Conservation (phyloP, 1,139 yeast species). For the Candida mesenterica region DNA sequence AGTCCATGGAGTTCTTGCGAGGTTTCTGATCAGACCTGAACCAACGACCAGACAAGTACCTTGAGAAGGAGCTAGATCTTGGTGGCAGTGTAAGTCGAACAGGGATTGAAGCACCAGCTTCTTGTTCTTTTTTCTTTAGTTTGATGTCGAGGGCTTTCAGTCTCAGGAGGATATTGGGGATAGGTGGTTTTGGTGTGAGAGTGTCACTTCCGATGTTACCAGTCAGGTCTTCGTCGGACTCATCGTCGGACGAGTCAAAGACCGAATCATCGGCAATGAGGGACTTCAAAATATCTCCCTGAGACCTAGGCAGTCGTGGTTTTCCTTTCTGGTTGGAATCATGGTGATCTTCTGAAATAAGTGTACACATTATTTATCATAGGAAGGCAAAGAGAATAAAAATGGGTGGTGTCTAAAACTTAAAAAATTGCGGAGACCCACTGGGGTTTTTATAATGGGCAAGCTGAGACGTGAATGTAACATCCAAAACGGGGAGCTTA, state of each 20-base stretch:
- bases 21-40: neutral
- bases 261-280: slow-evolving; percentile 4
- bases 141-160: slow-evolving; percentile 8
- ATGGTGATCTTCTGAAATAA: slow-evolving; percentile 37
- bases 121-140: slow-evolving; percentile 2
- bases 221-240: slow-evolving; percentile 7
- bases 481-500: no score
- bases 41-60: neutral
- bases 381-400: slow-evolving; percentile 6
- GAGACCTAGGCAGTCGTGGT: slow-evolving; percentile 48
- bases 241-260: slow-evolving; percentile 8
- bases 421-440: no score
- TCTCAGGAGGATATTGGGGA: slow-evolving; percentile 14
- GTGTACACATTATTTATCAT: slow-evolving; percentile 21
- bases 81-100: no score
- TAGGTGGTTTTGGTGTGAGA: slow-evolving; percentile 4
- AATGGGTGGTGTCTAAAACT: no score
- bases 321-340: slow-evolving; percentile 33
- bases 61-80: slow-evolving; percentile 5
- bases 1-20: no score
- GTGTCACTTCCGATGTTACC: slow-evolving; percentile 4
- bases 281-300: slow-evolving; percentile 22
- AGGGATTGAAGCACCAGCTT: neutral
- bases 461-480: no score
- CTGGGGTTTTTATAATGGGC: no score